Evolutionary conservation across 257 asterid genomes (phyloP), one percentile per base, ranked within the genome.

Genomic region (Salvia rosmarinus): DNA sequence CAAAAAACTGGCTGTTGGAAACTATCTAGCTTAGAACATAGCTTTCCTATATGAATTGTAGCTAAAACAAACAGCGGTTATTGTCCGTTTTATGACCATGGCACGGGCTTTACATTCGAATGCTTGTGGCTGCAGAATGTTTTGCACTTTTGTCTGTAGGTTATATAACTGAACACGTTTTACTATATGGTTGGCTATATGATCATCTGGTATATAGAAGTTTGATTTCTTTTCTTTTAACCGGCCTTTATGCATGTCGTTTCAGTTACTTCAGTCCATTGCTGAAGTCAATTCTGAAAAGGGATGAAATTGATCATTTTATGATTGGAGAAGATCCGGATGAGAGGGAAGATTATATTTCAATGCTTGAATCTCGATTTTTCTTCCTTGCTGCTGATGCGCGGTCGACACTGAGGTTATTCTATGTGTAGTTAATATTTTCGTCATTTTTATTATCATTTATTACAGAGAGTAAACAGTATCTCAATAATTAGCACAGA

Each of bases 321-420:
- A 78, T 88, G 97, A 82, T 87, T 32, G 95, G 87, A 51, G 96
- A 88, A 77, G 97, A 91, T 78, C 93, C 77, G 2, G 86, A 85
- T n/a, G 96, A 89, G 80, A 87, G 99, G 86, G 96, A 95, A 9
- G 79, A 78, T 28, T 95, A 86, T 73, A 89, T 95, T 76, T 80
- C 94, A 2, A 81, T 76, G 88, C 89, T 95, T 54, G 99, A 90
- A 70, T 85, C 95, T 23, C 89, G 99, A 76, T 95, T 95, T 79
- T 78, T 91, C 64, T 95, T 82, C 79, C 99, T 95, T 28, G 99
- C 99, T 34, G 98, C 99, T 58, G 99, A 95, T 87, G 99, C 98
- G 17, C 86, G 87, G 25, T 87, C 96, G 28, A 88, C 94, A 8
- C 75, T 95, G 82, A 95, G 99, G 99, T 95, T 73, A 55, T 64